Evolutionary conservation across 768 basidiomycete species (phyloP).

Genomic region (Boletus edulis): DNA sequence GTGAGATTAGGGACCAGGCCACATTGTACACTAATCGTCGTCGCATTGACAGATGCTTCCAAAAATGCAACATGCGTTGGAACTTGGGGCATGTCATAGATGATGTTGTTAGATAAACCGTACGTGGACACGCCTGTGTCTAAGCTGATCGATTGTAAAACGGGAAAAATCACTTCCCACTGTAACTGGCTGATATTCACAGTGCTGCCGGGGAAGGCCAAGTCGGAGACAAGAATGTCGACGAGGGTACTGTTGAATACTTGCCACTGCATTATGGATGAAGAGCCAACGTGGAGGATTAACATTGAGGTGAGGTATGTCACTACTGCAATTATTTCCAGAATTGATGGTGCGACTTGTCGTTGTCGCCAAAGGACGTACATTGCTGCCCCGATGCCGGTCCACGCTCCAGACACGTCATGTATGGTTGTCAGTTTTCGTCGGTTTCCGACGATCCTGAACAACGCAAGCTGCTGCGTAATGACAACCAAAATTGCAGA

Average conservation of each 20-base stretch:
- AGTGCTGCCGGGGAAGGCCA: neutral
- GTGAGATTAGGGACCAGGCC: neutral
- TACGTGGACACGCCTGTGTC: neutral
- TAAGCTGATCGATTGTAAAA: neutral
- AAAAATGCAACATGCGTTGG: neutral
- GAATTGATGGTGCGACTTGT: neutral
- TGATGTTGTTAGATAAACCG: neutral
- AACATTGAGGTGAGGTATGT: neutral
- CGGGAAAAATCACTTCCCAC: neutral
- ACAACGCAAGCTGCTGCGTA: neutral
- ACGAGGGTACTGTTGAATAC: neutral
- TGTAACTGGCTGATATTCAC: neutral
- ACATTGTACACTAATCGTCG: neutral
- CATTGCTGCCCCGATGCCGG: neutral
- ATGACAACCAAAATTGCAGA: neutral
- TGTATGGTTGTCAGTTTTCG: neutral
- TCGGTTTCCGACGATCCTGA: neutral
- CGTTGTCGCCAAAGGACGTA: neutral
- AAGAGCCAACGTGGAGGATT: neutral
- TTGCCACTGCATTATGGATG: neutral
- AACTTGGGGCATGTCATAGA: neutral
- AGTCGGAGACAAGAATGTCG: neutral
- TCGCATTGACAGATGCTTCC: neutral
- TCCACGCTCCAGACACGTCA: neutral
- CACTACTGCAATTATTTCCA: neutral